Conservation (phyloP, 306 rosid species). For the Trifolium dubium region DNA sequence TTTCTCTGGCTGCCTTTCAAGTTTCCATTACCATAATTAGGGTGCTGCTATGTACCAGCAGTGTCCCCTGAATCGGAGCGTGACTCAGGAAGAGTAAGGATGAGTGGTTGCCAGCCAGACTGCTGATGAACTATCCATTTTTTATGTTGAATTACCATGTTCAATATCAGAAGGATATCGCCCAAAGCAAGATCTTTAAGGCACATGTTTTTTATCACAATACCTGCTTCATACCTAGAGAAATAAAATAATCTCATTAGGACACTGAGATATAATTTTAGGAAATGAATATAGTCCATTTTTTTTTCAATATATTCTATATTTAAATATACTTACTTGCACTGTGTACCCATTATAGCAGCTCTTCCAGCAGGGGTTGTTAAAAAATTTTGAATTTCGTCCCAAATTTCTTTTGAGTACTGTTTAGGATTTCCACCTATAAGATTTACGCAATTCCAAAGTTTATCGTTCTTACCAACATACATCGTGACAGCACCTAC, state of each 20-base stretch:
- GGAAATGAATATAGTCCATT: conserved; percentile 36
- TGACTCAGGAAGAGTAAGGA: conserved; percentile 60
- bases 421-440: conserved; percentile 64
- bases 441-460: conserved; percentile 85
- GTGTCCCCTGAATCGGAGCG: conserved; percentile 47
- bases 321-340: conserved; percentile 62
- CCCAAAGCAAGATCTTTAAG: conserved; percentile 70
- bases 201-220: conserved; percentile 65
- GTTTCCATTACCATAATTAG: conserved; percentile 35
- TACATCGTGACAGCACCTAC: conserved; percentile 72
- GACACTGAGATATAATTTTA: conserved; percentile 1
- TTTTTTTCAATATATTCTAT: neutral
- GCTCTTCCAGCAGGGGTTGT: conserved; percentile 68
- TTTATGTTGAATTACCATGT: conserved; percentile 58
- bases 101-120: conserved; percentile 94
- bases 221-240: conserved; percentile 90
- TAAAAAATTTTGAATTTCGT: conserved; percentile 59
- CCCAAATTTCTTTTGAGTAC: conserved; percentile 67
- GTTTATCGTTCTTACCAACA: conserved; percentile 74
- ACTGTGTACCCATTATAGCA: conserved; percentile 65
- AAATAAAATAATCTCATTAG: conserved; percentile 23
- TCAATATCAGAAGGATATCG: conserved; percentile 68
- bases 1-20: conserved; percentile 40
- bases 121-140: conserved; percentile 81
- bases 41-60: conserved; percentile 29